Conservation (phyloP, 805 yeast genomes). For the Blastobotrys terrestris region DNA sequence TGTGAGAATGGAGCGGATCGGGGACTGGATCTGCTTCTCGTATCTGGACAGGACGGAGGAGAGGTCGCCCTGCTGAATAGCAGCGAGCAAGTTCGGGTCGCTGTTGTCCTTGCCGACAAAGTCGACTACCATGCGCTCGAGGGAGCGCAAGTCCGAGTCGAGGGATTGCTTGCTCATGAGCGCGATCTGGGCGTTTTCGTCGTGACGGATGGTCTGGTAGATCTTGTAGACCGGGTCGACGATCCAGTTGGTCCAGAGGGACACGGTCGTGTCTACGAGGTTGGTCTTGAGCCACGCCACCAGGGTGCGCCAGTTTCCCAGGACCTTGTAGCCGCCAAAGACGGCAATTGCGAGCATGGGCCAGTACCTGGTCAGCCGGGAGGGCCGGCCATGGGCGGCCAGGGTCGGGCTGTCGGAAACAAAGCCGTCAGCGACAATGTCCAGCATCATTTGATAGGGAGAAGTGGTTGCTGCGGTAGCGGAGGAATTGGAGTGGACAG, state of each 20-base stretch:
- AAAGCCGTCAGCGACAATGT: neutral
- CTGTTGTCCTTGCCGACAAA: slow-evolving; percentile 31
- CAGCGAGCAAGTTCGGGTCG: slow-evolving; percentile 34
- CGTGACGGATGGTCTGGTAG: slow-evolving; percentile 76
- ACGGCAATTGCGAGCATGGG: slow-evolving; percentile 39
- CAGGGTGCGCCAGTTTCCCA: slow-evolving; percentile 50
- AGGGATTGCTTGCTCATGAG: slow-evolving; percentile 75
- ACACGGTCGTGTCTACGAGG: slow-evolving; percentile 54
- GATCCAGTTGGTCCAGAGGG: slow-evolving; percentile 80
- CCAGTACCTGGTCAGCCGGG: slow-evolving; percentile 53
- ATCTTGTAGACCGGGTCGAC: slow-evolving; percentile 67
- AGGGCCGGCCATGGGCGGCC: slow-evolving; percentile 12
- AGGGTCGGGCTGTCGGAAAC: neutral
- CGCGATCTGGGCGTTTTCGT: slow-evolving; percentile 64
- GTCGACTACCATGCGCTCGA: slow-evolving; percentile 83
- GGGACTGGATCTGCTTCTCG: slow-evolving; percentile 66
- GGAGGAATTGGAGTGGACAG: neutral
- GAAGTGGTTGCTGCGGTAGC: neutral
- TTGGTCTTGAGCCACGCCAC: slow-evolving; percentile 51
- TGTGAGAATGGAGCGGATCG: slow-evolving; percentile 52
- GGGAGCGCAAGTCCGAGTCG: slow-evolving; percentile 67
- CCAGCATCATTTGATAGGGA: neutral
- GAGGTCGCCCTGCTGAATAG: slow-evolving; percentile 68
- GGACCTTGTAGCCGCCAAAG: slow-evolving; percentile 22
- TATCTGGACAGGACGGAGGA: slow-evolving; percentile 74